Percentiles rank a stretch among this genome's conserved stretches.
phyloP scores from a whole-genome alignment of 345 rosid species.

The Physaria fendleri region DNA sequence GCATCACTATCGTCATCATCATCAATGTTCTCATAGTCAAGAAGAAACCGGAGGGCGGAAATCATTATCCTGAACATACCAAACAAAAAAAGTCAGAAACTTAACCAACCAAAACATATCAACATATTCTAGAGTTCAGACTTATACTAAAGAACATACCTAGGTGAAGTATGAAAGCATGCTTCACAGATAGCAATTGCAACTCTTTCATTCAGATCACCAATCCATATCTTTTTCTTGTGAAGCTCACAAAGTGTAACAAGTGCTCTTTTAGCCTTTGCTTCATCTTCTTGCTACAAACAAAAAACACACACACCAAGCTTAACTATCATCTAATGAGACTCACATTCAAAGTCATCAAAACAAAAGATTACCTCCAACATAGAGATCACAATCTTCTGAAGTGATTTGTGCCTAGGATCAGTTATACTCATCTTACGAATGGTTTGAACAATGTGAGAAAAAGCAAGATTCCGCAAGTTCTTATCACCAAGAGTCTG shows the following conservation, averaged over 20 bases:
- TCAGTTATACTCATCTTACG: conserved; percentile 76
- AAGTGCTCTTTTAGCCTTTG: conserved; percentile 68
- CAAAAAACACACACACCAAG: background rate
- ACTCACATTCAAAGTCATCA: background rate
- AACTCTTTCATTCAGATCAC: conserved; percentile 82
- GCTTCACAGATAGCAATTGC: conserved; percentile 89
- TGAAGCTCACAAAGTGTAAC: conserved; percentile 70
- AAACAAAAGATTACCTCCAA: conserved; percentile 46
- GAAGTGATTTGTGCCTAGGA: conserved; percentile 64
- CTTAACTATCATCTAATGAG: background rate
- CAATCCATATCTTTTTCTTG: conserved; percentile 75
- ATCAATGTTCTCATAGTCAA: conserved; percentile 81
- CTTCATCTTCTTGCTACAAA: conserved; percentile 74
- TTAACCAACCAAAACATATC: background rate
- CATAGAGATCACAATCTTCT: conserved; percentile 60
- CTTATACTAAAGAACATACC: conserved; percentile 43
- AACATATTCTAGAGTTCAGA: conserved; percentile 1
- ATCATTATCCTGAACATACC: conserved; percentile 64
- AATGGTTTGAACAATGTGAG: conserved; percentile 73
- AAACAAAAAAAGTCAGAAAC: background rate
- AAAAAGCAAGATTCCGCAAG: conserved; percentile 66
- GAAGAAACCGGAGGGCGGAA: conserved; percentile 71
- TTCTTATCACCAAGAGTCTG: conserved; percentile 74
- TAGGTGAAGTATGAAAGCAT: conserved; percentile 76
- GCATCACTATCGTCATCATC: conserved; percentile 64